Base-by-base conservation (phyloP, 2,329 filamentous ascomycete genomes). In the Calycina herbarum region DNA sequence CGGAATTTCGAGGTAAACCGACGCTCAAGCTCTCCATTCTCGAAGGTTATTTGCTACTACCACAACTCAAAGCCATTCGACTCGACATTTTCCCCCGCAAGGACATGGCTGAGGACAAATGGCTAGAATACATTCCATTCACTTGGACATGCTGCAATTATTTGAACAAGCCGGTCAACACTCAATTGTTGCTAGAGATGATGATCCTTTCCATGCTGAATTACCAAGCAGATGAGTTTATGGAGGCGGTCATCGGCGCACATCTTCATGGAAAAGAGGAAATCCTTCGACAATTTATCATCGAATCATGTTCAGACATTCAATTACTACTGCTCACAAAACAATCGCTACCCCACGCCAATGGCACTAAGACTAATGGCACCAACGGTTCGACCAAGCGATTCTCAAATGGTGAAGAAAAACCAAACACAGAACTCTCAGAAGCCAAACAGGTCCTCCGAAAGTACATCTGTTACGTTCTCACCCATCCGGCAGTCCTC, bases 221-320 rank as follows among this genome's bases (percentile, higher is more conserved):
- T 27, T 65, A 48, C 42, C 51, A 65, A 40, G 64, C 27, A 5
- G 64, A 65, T 35, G 59, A 35, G 35, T 64, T 31, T 33, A 61
- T 64, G 58, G 63, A 64, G 33, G 24, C n/a, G 7, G 54, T 40
- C 59, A 59, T 59, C 63, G 27, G 33, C 3, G 31, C 31, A 33
- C 31, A 33, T 33, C 31, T 33, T 33, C 31, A 33, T 33, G 31
- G 31, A 33, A 33, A 33, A 33, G 31, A 33, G 31, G 31, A 33
- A 33, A 33, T 33, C 31, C 31, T 33, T 33, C 31, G 31, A 7
- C 31, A 33, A 33, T 33, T 33, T 33, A 7, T 33, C 31, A 33
- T 33, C 7, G 31, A 33, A 33, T 33, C 31, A 33, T 33, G 31
- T 33, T 33, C 31, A 33, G 31, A 33, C 31, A 33, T 33, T 8